Base-by-base conservation (phyloP, 345 rosid species). In the Eucalyptus microcorys region DNA sequence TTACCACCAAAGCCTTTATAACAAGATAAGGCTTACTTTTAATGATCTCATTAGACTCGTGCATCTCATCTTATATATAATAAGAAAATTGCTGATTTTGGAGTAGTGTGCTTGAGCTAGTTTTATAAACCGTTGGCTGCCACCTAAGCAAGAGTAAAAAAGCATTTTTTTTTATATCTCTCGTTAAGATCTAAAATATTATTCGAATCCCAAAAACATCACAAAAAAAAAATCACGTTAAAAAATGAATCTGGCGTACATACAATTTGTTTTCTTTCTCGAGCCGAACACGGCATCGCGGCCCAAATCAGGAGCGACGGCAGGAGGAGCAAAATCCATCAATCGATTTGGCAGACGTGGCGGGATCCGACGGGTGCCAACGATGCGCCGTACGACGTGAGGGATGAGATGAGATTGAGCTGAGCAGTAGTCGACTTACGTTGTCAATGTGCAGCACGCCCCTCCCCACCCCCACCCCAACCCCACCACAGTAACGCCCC, bases 101-200 rank as follows among this genome's bases (percentile, higher is more conserved):
- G 16, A n/a, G 37, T 8, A 14, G 8, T 6, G n/a, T 59, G 13
- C 6, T 7, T 13, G 64, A 12, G 8, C 34, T 7, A 7, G 37
- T 30, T 64, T 34, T 15, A n/a, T n/a, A n/a, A n/a, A 64, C 76
- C 3, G 37, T n/a, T n/a, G 15, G 21, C 4, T 66, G 32, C 16
- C 21, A n/a, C 21, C 2, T 4, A 14, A n/a, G 76, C 37, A 32
- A 64, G 32, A 64, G 6, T 16, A 4, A 7, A 57, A 57, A 57
- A 11, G 14, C 12, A 3, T 3, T 32, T 8, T 15, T 2, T 61
- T 14, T 8, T 14, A 50, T 7, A 4, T 22, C 27, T 0, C 6
- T 10, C 7, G 80, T 34, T 17, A 34, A 17, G 4, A 68, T 16
- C 12, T 8, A 68, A 68, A 16, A 34, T 68, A 34, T 19, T 8